Evolutionary conservation across 192 early-diverging fungal genomes (phyloP).

Genomic region (Coemansia sp.): DNA sequence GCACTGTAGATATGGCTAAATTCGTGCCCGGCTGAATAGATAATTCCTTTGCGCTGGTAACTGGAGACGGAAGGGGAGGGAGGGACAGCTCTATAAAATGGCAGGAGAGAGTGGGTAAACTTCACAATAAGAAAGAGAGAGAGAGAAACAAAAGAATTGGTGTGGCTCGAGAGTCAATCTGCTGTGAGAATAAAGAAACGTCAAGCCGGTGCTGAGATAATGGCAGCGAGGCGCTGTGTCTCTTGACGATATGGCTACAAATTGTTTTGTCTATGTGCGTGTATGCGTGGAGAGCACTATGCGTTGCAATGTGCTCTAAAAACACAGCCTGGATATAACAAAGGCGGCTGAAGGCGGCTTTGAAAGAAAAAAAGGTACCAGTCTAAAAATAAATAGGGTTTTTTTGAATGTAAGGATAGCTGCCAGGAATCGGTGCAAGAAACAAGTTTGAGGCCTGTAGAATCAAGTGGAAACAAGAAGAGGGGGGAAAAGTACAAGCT

Average conservation of each 20-base stretch:
- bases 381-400: slow-evolving; percentile 6
- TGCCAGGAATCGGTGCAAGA: slow-evolving; percentile 9
- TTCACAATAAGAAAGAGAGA: slow-evolving; percentile 3
- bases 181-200: slow-evolving; percentile 1
- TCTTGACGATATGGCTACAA: slow-evolving; percentile 3
- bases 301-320: slow-evolving; percentile 7
- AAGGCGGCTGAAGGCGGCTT: not conserved
- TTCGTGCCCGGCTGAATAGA: too few species aligned
- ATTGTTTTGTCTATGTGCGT: slow-evolving; percentile 10
- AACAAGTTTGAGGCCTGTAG: slow-evolving; percentile 11
- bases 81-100: not conserved
- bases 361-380: not conserved
- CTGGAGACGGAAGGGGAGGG: too few species aligned
- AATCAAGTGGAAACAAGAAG: slow-evolving; percentile 2
- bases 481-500: not conserved
- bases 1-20: too few species aligned
- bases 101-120: slow-evolving; percentile 8
- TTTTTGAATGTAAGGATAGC: not conserved
- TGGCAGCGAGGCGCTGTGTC: slow-evolving; percentile 16
- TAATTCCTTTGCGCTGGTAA: too few species aligned
- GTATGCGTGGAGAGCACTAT: slow-evolving; percentile 18
- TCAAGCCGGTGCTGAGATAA: slow-evolving; percentile 2
- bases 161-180: slow-evolving; percentile 14
- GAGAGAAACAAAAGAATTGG: slow-evolving; percentile 9
- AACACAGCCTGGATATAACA: not conserved